phyloP scores from a whole-genome alignment of 1,284 basidiomycete genomes.

The Heterobasidion annosum region DNA sequence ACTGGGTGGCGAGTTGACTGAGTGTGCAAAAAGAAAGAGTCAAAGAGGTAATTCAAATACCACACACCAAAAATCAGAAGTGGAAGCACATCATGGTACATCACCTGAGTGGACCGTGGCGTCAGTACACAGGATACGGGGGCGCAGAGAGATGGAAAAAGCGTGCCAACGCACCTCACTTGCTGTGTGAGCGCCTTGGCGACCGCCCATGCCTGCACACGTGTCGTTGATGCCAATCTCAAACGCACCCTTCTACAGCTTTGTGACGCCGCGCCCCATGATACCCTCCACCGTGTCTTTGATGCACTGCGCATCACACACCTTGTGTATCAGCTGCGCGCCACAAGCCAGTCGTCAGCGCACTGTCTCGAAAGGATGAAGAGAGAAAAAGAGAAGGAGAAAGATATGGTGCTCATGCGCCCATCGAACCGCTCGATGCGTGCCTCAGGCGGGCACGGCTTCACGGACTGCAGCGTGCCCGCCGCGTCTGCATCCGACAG shows the following conservation, averaged over 20 bases:
- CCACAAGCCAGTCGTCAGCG: not conserved
- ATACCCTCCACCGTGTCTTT: constrained; percentile 86
- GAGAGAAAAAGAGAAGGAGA: too few relatives aligned
- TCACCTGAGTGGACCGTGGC: constrained; percentile 37
- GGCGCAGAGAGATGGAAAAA: too few relatives aligned
- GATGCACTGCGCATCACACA: constrained; percentile 64
- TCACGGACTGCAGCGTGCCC: constrained; percentile 65
- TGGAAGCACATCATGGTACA: constrained; percentile 57
- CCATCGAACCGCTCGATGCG: constrained; percentile 73
- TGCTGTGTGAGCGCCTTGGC: constrained; percentile 51
- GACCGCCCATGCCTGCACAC: constrained; percentile 85
- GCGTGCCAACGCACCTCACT: constrained; percentile 43
- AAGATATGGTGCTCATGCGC: constrained; percentile 34
- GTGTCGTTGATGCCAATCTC: constrained; percentile 87
- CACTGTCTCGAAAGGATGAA: too few relatives aligned
- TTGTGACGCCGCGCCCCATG: constrained; percentile 69
- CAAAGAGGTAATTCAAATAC: too few relatives aligned
- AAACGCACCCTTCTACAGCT: constrained; percentile 87
- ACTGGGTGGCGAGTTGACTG: too few relatives aligned
- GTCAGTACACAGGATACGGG: not conserved
- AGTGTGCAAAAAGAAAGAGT: too few relatives aligned
- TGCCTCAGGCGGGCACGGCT: too few relatives aligned
- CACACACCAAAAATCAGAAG: too few relatives aligned
- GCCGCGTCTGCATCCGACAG: constrained; percentile 84
- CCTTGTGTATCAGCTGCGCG: constrained; percentile 74